Evolutionary conservation across 371 early-diverging fungal species (phyloP).

Genomic region (Mycotypha africana): DNA sequence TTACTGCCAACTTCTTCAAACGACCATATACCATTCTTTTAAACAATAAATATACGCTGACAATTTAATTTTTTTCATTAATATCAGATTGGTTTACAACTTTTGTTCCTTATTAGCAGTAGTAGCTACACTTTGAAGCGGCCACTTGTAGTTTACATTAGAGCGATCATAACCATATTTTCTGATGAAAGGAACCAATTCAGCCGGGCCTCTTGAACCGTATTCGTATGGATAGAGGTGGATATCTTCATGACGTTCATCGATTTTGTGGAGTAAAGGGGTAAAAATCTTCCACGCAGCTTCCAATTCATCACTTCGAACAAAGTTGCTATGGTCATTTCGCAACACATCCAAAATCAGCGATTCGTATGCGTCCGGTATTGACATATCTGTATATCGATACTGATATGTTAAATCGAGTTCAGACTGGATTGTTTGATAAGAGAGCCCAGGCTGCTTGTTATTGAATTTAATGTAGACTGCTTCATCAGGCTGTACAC

Average conservation of each 20-base stretch:
- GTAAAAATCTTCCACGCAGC: conserved; percentile 98
- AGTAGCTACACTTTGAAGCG: conserved; percentile 18
- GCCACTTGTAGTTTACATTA: conserved; percentile 15
- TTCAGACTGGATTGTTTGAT: conserved; percentile 75
- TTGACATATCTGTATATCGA: conserved; percentile 77
- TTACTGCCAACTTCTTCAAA: no score
- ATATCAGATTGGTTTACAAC: no score
- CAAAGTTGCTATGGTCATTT: conserved; percentile 95
- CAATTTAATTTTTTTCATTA: no score
- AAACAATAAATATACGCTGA: no score
- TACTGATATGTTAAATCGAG: conserved; percentile 87
- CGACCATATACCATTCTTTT: no score
- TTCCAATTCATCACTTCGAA: conserved; percentile 93
- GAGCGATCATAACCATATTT: conserved; percentile 50
- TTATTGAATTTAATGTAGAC: conserved; percentile 97
- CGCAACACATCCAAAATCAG: conserved; percentile 87
- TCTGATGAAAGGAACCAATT: conserved; percentile 67
- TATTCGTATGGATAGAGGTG: conserved; percentile 75
- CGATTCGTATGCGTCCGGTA: conserved; percentile 96
- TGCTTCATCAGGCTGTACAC: conserved; percentile 93
- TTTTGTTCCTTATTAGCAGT: conserved; percentile 22
- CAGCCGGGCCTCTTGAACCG: conserved; percentile 86
- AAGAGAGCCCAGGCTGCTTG: conserved; percentile 83
- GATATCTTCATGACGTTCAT: conserved; percentile 48
- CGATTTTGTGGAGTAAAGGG: conserved; percentile 88